Conservation (phyloP, 352 stramenopile genomes). For the Thraustotheca clavata region DNA sequence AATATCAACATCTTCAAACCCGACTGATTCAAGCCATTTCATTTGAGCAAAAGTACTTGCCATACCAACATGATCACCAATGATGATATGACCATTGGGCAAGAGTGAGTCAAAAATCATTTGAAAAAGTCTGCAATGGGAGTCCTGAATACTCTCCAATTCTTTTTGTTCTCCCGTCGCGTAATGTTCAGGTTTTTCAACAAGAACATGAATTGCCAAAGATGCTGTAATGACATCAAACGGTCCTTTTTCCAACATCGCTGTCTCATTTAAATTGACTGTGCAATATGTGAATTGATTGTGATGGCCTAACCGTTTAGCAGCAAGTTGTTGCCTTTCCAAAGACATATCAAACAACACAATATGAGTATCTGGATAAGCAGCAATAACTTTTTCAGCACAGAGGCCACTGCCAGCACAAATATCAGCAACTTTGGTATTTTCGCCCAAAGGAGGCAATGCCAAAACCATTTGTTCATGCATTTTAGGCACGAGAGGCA, state of each 20-base stretch:
- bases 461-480: constrained; percentile 50
- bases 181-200: constrained; percentile 48
- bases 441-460: constrained; percentile 44
- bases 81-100: constrained; percentile 53
- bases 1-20: constrained; percentile 68
- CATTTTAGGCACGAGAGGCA: constrained; percentile 53
- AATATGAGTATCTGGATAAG: constrained; percentile 44
- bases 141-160: constrained; percentile 2
- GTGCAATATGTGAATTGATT: constrained; percentile 2
- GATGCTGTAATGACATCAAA: constrained; percentile 51
- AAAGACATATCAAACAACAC: constrained; percentile 49
- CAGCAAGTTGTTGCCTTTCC: constrained; percentile 46
- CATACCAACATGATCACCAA: constrained; percentile 68
- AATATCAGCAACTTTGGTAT: constrained; percentile 49
- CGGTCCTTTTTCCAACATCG: constrained; percentile 27
- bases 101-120: constrained; percentile 40
- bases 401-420: constrained; percentile 56
- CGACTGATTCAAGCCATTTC: constrained; percentile 37
- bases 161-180: not conserved
- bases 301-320: constrained; percentile 27
- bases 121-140: constrained; percentile 51
- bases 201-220: constrained; percentile 60
- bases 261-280: constrained; percentile 10
- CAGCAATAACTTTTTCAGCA: constrained; percentile 38
- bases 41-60: constrained; percentile 55